Base-by-base conservation (phyloP, 2,329 filamentous ascomycete genomes). In the Xylariales sp. region DNA sequence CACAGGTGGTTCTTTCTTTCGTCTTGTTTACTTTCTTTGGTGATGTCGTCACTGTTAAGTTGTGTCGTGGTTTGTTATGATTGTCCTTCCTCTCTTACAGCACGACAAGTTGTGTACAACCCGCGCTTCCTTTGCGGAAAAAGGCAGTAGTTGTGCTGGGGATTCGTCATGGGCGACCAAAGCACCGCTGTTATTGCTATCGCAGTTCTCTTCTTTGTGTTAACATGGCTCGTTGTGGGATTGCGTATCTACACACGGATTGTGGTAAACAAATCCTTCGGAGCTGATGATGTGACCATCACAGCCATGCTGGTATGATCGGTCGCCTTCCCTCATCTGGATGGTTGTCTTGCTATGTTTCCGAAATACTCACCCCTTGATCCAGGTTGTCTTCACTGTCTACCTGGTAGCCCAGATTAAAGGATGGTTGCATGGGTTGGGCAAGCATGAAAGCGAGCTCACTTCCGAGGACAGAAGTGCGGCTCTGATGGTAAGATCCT, bases 341-440 rank as follows among this genome's bases (percentile, higher is more conserved):
- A 15, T 25, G 10, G 12, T 11, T 13, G 13, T 6, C 13, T 6
- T 10, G 4, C 5, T 20, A 5, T 33, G 19, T 19, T 10, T 4
- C 20, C 11, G 12, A 5, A 14, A n/a, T 21, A 7, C 14, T 18
- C 15, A 27, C n/a, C n/a, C 17, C n/a, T 6, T 16, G 2, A 12
- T 12, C 8, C 25, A 37, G 34, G 24, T 8, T 29, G 27, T 29
- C n/a, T 37, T 37, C 27, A 37, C 24, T 6, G 27, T 29, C 4
- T 37, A 37, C 16, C 27, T 37, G n/a, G 27, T 27, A 14, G 27
- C 34, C 25, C 34, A 37, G 16, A 29, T 37, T 21, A 10, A 29
- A 29, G 34, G 24, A 16, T 37, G 34, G 34, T 29, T 8, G 15
- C 28, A 40, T n/a, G 38, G 38, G 8, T 20, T 32, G 21, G 38